Percentiles rank a stretch among this genome's conserved stretches.
These are phyloP conservation scores for Hippophae rhamnoides DNA, from an alignment of 306 rosid species.

Conservation along the genomic window DNA sequence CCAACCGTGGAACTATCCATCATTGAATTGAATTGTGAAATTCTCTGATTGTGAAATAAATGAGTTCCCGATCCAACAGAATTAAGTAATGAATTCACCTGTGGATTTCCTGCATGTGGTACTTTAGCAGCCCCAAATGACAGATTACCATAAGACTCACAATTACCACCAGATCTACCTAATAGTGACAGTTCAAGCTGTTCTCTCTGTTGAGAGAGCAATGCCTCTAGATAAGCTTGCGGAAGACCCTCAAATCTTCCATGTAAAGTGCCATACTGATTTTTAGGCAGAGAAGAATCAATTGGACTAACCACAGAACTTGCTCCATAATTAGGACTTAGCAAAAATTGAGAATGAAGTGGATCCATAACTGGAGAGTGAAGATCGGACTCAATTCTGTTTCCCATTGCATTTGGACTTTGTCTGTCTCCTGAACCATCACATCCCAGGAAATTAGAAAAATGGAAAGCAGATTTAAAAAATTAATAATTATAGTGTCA, in stretches of 20 bases:
- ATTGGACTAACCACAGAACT: slow-evolving; percentile 29
- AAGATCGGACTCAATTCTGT: slow-evolving; percentile 35
- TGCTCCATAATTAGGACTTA: slow-evolving; percentile 51
- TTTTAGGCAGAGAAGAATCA: slow-evolving; percentile 47
- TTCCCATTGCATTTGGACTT: slow-evolving; percentile 7
- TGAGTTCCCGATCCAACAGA: slow-evolving; percentile 52
- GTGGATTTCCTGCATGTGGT: slow-evolving; percentile 53
- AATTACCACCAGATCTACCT: slow-evolving; percentile 49
- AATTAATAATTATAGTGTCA: neutral
- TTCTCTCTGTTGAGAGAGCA: slow-evolving; percentile 69
- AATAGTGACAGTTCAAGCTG: slow-evolving; percentile 63
- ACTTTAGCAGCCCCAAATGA: slow-evolving; percentile 46
- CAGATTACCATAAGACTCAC: slow-evolving; percentile 48
- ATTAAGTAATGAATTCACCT: slow-evolving; percentile 39
- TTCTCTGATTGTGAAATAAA: slow-evolving; percentile 54
- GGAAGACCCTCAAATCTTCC: slow-evolving; percentile 60
- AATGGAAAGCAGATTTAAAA: slow-evolving; percentile 6
- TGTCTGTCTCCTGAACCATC: too few species aligned
- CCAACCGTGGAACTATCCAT: slow-evolving; percentile 58
- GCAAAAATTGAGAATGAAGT: slow-evolving; percentile 37
- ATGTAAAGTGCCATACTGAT: slow-evolving; percentile 39
- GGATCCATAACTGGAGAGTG: slow-evolving; percentile 47
- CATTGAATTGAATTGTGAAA: slow-evolving; percentile 42
- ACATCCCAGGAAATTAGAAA: too few species aligned
- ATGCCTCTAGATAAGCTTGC: slow-evolving; percentile 61